A percentile compares a stretch with the other conserved stretches of the same genome.
Evolutionary conservation across 2,329 filamentous ascomycete genomes (phyloP).

Genomic region (Fonsecaea multimorphosa): DNA sequence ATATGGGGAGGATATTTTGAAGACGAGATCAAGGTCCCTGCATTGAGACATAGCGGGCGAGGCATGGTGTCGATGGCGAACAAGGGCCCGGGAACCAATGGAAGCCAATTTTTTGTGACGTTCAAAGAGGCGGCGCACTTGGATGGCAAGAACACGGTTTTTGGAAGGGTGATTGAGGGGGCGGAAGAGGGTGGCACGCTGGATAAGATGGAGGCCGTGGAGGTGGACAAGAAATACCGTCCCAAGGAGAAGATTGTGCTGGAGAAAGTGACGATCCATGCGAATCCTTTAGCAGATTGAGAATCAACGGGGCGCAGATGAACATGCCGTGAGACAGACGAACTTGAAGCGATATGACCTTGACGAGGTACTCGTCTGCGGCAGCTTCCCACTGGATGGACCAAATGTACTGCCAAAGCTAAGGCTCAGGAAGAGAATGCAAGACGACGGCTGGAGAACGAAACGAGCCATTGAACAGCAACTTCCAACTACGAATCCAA

Average conservation of each 20-base stretch:
- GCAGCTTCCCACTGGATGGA: neutral
- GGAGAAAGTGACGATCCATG: conserved; percentile 65
- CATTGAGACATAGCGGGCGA: conserved; percentile 62
- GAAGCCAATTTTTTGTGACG: conserved; percentile 69
- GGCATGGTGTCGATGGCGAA: conserved; percentile 67
- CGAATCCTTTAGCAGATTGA: conserved; percentile 68
- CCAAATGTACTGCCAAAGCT: neutral
- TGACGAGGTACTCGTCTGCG: neutral
- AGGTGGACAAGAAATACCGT: conserved; percentile 68
- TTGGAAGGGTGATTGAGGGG: conserved; percentile 63
- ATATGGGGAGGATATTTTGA: conserved; percentile 63
- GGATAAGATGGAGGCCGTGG: conserved; percentile 63
- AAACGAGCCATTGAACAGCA: neutral
- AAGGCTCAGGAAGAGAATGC: neutral
- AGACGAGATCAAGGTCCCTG: conserved; percentile 66
- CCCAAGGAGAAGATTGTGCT: conserved; percentile 61
- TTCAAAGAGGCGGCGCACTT: conserved; percentile 67
- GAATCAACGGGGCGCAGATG: conserved; percentile 35
- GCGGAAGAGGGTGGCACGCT: conserved; percentile 58
- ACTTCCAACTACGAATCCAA: neutral
- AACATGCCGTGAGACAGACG: neutral
- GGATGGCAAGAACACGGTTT: conserved; percentile 71
- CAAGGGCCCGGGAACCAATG: conserved; percentile 62
- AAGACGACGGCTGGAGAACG: neutral
- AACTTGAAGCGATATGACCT: neutral